These are phyloP conservation scores for Trichoderma sp. DNA, from an alignment of 2,329 filamentous ascomycete genomes.

Conservation along the genomic window DNA sequence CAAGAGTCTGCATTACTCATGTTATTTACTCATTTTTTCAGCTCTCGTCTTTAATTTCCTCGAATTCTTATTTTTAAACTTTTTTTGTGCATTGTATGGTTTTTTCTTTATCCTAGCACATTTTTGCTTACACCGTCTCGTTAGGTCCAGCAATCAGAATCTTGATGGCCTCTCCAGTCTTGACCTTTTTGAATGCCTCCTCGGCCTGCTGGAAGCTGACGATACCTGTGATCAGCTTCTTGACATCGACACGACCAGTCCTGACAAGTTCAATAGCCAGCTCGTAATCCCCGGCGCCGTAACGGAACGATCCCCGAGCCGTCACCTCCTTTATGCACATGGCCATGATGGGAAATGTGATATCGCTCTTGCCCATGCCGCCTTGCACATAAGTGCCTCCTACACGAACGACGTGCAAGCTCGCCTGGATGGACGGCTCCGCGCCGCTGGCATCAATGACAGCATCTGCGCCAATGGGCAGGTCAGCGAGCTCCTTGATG, in stretches of 20 bases:
- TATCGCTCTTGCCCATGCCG: slow-evolving; percentile 85
- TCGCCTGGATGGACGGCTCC: slow-evolving; percentile 72
- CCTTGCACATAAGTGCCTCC: slow-evolving; percentile 81
- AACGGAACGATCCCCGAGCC: slow-evolving; percentile 83
- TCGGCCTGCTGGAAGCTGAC: slow-evolving; percentile 81
- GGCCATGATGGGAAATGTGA: slow-evolving; percentile 88
- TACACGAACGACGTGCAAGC: slow-evolving; percentile 64
- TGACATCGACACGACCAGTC: slow-evolving; percentile 71
- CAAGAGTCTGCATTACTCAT: neutral
- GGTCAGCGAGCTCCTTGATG: slow-evolving; percentile 59
- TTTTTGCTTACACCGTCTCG: slow-evolving; percentile 31
- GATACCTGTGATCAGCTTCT: slow-evolving; percentile 73
- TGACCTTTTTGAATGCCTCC: slow-evolving; percentile 81
- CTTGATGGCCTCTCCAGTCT: slow-evolving; percentile 75
- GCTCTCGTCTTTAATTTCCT: neutral
- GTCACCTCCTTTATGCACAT: slow-evolving; percentile 87
- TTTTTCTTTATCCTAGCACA: neutral
- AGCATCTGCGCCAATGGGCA: slow-evolving; percentile 68
- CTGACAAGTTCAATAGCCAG: slow-evolving; percentile 75
- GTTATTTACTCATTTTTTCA: neutral
- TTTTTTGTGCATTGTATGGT: neutral
- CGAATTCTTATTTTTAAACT: neutral
- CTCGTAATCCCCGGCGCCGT: slow-evolving; percentile 82
- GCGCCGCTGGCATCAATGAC: slow-evolving; percentile 80
- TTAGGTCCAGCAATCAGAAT: slow-evolving; percentile 65